phyloP scores from a whole-genome alignment of 805 yeast species.

The Tetrapisispora nanseiensis region DNA sequence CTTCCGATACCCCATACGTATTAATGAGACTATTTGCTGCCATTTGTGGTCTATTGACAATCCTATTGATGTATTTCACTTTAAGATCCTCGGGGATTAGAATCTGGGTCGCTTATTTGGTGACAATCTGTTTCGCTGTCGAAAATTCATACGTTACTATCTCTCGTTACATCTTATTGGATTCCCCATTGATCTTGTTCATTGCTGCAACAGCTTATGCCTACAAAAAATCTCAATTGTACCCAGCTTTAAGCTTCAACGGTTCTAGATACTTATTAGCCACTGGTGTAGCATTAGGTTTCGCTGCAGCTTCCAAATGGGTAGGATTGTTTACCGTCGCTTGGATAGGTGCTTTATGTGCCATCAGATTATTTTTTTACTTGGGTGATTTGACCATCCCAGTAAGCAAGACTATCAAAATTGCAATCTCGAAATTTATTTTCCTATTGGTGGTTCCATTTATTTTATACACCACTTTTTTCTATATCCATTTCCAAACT shows the following conservation, averaged over 20 bases:
- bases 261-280: constrained; percentile 53
- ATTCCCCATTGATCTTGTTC: constrained; percentile 67
- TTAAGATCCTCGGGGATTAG: constrained; percentile 68
- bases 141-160: constrained; percentile 63
- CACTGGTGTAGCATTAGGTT: constrained; percentile 57
- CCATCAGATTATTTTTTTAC: constrained; percentile 55
- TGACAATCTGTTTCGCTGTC: constrained; percentile 45
- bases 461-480: constrained; percentile 47
- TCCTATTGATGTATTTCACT: constrained; percentile 54
- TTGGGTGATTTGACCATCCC: constrained; percentile 59
- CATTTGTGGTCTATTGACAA: constrained; percentile 55
- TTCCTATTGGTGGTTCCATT: constrained; percentile 51
- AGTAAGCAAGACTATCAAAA: constrained; percentile 36
- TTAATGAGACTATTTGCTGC: constrained; percentile 66
- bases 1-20: constrained; percentile 48
- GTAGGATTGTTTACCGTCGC: constrained; percentile 69
- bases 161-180: constrained; percentile 63
- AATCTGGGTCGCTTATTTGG: constrained; percentile 47
- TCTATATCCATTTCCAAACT: constrained; percentile 51
- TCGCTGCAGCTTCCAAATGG: constrained; percentile 71
- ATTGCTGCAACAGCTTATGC: constrained; percentile 62
- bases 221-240: constrained; percentile 55
- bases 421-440: constrained; percentile 42
- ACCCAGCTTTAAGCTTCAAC: constrained; percentile 44
- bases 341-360: constrained; percentile 59